Evolutionary conservation across 2,329 filamentous ascomycete genomes (phyloP).

Genomic region (Sclerotinia minor): DNA sequence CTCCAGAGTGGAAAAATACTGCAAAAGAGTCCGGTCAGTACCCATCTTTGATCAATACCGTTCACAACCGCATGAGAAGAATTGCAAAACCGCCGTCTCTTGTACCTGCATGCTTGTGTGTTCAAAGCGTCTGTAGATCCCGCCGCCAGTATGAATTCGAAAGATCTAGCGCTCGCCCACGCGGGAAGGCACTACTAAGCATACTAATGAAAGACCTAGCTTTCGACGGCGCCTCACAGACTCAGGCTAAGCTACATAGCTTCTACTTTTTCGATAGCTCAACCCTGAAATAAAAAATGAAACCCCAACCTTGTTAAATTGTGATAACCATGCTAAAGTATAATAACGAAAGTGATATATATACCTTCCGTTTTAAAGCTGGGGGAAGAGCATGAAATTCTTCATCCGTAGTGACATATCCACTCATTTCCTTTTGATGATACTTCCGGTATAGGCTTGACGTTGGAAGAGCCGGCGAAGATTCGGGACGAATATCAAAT

Average conservation of each 20-base stretch:
- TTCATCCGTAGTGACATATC: slow-evolving; percentile 43
- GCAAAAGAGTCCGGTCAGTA: slow-evolving; percentile 28
- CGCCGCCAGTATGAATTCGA: slow-evolving; percentile 23
- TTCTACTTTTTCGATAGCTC: slow-evolving; percentile 16
- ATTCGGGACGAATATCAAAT: slow-evolving; percentile 35
- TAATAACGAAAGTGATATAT: slow-evolving; percentile 35
- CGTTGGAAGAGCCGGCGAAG: slow-evolving; percentile 29
- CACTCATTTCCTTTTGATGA: slow-evolving; percentile 40
- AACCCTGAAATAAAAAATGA: slow-evolving; percentile 5
- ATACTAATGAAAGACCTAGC: slow-evolving; percentile 17
- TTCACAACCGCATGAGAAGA: slow-evolving; percentile 22
- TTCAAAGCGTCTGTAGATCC: slow-evolving; percentile 27
- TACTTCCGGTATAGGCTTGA: slow-evolving; percentile 38
- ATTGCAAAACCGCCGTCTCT: slow-evolving; percentile 13
- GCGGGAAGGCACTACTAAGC: slow-evolving; percentile 16
- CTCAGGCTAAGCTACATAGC: slow-evolving; percentile 21
- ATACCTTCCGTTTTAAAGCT: slow-evolving; percentile 54
- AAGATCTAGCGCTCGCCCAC: neutral
- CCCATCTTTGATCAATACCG: slow-evolving; percentile 13
- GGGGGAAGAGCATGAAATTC: slow-evolving; percentile 53
- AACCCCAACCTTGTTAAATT: slow-evolving; percentile 14
- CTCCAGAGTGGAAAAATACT: slow-evolving; percentile 76
- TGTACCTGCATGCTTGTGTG: slow-evolving; percentile 22
- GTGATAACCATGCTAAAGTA: slow-evolving; percentile 15
- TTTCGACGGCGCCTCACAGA: slow-evolving; percentile 8